These are phyloP conservation scores for Colletotrichum sp. DNA, from an alignment of 2,329 filamentous ascomycete species.

Conservation along the genomic window DNA sequence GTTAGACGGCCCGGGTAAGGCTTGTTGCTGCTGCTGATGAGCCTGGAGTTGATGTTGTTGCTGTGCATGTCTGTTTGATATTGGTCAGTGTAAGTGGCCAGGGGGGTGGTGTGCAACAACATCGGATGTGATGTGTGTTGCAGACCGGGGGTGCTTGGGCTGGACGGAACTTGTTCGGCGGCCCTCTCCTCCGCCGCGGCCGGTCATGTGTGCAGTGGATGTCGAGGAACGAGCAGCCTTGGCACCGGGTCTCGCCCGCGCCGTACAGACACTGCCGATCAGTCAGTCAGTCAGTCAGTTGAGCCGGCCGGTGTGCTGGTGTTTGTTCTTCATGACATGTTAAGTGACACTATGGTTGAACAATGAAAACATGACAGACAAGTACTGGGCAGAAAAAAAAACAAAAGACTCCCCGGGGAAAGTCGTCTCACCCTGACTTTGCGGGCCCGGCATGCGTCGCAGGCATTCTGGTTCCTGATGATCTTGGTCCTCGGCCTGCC, in stretches of 20 bases:
- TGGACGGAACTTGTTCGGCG: constrained; percentile 25
- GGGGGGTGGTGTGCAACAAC: neutral
- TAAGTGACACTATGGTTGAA: neutral
- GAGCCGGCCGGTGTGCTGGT: neutral
- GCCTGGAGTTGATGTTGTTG: neutral
- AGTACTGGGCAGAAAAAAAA: neutral
- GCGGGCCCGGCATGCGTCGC: constrained; percentile 30
- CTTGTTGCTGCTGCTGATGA: neutral
- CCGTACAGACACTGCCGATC: constrained; percentile 21
- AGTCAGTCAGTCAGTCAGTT: neutral
- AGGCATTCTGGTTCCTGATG: constrained; percentile 29
- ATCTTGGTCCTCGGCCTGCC: neutral
- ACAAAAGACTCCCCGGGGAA: neutral
- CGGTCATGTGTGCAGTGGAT: constrained; percentile 29
- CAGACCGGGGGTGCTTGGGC: neutral
- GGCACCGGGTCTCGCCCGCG: constrained; percentile 16
- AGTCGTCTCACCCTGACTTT: constrained; percentile 28
- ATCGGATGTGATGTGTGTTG: neutral
- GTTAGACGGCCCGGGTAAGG: neutral
- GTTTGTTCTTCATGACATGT: no score
- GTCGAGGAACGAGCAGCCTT: constrained; percentile 26
- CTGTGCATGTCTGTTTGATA: neutral
- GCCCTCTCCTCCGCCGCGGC: constrained; percentile 29
- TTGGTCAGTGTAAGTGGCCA: neutral
- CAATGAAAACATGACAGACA: neutral